Base-by-base conservation (phyloP, 2,329 filamentous ascomycete species). In the Trichoderma citrinoviride region DNA sequence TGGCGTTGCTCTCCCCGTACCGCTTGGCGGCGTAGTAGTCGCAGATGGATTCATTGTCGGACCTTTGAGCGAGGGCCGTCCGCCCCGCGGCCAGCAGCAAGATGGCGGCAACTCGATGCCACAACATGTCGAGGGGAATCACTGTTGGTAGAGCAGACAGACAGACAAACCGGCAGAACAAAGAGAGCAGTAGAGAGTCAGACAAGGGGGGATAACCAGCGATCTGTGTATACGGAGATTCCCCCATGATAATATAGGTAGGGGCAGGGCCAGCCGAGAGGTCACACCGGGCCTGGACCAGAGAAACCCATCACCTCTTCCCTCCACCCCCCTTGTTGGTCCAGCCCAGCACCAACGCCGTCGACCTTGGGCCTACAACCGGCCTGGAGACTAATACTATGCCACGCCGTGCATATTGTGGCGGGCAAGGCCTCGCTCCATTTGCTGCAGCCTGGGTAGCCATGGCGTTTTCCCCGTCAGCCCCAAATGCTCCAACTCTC, bases 21-120 rank as follows among this genome's bases (percentile, higher is more conserved):
- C 53, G 61, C 12, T 64, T 46, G 5, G 67, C 56, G 3, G 74
- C 71, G 56, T 75, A 75, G 56, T 72, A 75, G 61, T 75, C 74
- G 62, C 74, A 75, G 25, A 75, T 71, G 40, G 71, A 70, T 25
- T 61, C 61, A 27, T 56, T 27, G 33, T 37, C 53, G 19, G 53
- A 44, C 21, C 61, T 47, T 10, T 64, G 61, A 25, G 53, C 61
- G 25, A 58, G 19, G 8, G 23, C 23, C 25, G 41, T 25, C n/a
- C 23, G 53, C 52, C 61, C 53, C 23, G 44, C 33, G n/a, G 52
- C 46, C 23, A 64, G 21, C 25, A 64, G 43, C 17, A 56, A 57
- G 43, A 58, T n/a, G 29, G 23, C 46, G 19, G 46, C 43, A 43
- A 64, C 21, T 17, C 25, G 44, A 44, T 64, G 57, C 61, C 52